Percentiles rank a stretch among this genome's conserved stretches.
These are phyloP conservation scores for Alternaria burnsii DNA, from an alignment of 2,329 filamentous ascomycete genomes.

Conservation along the genomic window DNA sequence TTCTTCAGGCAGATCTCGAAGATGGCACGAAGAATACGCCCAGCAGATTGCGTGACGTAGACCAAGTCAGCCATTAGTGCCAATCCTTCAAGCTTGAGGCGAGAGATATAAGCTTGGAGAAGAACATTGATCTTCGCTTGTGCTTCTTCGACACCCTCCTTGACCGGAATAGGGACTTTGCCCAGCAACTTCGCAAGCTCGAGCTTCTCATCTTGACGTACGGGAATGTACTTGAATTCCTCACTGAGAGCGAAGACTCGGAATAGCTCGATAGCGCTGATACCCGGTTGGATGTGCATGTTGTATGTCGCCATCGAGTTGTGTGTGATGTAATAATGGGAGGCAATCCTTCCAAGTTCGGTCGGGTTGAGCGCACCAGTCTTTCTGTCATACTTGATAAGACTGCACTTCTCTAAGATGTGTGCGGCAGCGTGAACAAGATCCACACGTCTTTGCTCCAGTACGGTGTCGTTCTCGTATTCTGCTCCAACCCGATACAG, in stretches of 20 bases:
- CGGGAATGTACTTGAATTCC: conserved; percentile 98
- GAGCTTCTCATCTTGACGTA: conserved; percentile 96
- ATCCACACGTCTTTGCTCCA: conserved; percentile 98
- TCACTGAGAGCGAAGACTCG: conserved; percentile 94
- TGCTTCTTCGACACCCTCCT: conserved; percentile 95
- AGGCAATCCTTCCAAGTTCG: conserved; percentile 93
- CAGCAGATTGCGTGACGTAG: conserved; percentile 97
- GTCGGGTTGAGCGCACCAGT: conserved; percentile 87
- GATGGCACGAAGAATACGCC: conserved; percentile 91
- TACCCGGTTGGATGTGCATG: conserved; percentile 89
- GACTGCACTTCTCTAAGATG: conserved; percentile 83
- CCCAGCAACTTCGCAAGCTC: conserved; percentile 91
- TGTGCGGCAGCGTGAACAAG: conserved; percentile 92
- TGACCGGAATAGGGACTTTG: conserved; percentile 92
- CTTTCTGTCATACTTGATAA: conserved; percentile 96
- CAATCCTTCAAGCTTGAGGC: conserved; percentile 90
- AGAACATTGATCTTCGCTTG: conserved; percentile 98
- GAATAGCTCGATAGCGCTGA: conserved; percentile 95
- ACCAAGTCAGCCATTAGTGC: conserved; percentile 98
- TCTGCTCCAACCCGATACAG: conserved; percentile 96
- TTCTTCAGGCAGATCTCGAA: conserved; percentile 99
- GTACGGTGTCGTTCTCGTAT: conserved; percentile 87
- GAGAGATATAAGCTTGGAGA: conserved; percentile 93
- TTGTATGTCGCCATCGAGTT: conserved; percentile 98
- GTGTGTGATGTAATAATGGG: conserved; percentile 98